Base-by-base conservation (phyloP, 768 basidiomycete species). In the Auricularia sp. region DNA sequence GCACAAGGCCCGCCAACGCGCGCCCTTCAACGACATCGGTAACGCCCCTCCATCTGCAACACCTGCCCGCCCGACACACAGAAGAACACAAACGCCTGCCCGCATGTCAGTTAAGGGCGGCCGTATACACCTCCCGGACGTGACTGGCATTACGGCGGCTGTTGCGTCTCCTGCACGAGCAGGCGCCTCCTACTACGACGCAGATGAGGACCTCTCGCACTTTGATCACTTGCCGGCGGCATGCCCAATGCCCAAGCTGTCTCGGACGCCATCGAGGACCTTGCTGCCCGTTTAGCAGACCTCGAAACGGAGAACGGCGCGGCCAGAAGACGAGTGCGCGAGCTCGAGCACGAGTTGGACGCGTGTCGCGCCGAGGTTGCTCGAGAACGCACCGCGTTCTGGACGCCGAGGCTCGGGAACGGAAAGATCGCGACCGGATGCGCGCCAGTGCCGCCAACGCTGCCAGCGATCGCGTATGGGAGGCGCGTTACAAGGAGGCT, bases 321-420 rank as follows among this genome's bases (percentile, higher is more conserved):
- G 8, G 93, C 92, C 3, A 81, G 91, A 1, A 80, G 89, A 33
- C 81, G 93, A 18, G 90, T 97, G n/a, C 77, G 85, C 44, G 94
- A 96, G 71, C 81, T 97, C 2, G 94, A 97, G 74, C 78, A 82
- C 64, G 94, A 96, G 72, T 80, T 97, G 5, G 92, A 96, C 67
- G 82, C 83, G 14, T 90, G 90, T 68, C 91, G 89, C 71, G 81
- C 82, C n/a, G 89, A 94, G 56, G 87, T 90, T 2, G 82, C 81
- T 1, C 77, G 79, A 64, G 90, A 93, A 71, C 82, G 89, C 14
- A 86, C 86, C 76, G 83, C 33, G 78, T 89, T 13, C 74, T 85
- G 39, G 84, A 87, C 63, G 79, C 80, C 36, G 83, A 86, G 65
- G 61, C 61, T 45, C 61, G 58, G 44, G 68, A 69, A 24, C 64